phyloP scores from a whole-genome alignment of 306 rosid species.

The Canavalia gladiata region DNA sequence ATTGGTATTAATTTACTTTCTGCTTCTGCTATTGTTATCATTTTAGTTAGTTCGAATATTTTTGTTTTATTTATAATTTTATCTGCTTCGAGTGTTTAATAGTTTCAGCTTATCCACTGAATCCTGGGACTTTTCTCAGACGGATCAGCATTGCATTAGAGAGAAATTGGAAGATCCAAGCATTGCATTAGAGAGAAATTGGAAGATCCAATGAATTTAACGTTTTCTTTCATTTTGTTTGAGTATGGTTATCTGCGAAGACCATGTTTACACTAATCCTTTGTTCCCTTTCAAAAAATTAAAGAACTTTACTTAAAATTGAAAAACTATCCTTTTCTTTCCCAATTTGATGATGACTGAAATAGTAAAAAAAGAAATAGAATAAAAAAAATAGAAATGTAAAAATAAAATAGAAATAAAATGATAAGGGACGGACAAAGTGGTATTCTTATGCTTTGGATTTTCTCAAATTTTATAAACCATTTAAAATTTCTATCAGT shows the following conservation, averaged over 20 bases:
- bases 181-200: constrained; percentile 33
- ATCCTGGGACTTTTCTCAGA: constrained; percentile 37
- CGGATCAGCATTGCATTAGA: constrained; percentile 34
- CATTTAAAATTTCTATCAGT: too few species aligned
- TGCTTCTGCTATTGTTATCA: background rate
- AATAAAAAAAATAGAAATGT: too few species aligned
- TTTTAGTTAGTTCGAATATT: background rate
- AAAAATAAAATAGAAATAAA: too few species aligned
- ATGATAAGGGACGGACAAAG: too few species aligned
- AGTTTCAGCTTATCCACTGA: constrained; percentile 44
- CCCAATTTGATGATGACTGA: too few species aligned
- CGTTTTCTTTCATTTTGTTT: too few species aligned
- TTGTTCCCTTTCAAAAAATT: too few species aligned
- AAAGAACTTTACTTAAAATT: too few species aligned
- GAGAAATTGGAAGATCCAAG: constrained; percentile 36
- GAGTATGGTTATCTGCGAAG: background rate
- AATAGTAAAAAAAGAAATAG: too few species aligned
- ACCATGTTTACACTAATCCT: background rate
- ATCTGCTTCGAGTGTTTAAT: background rate
- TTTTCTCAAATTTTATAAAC: too few species aligned
- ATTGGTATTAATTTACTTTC: background rate
- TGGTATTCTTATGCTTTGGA: too few species aligned
- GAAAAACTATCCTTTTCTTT: too few species aligned
- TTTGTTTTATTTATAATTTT: constrained; percentile 4
- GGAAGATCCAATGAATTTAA: constrained; percentile 33